Conservation (phyloP, 805 yeast species). For the Yarrowia divulgata region DNA sequence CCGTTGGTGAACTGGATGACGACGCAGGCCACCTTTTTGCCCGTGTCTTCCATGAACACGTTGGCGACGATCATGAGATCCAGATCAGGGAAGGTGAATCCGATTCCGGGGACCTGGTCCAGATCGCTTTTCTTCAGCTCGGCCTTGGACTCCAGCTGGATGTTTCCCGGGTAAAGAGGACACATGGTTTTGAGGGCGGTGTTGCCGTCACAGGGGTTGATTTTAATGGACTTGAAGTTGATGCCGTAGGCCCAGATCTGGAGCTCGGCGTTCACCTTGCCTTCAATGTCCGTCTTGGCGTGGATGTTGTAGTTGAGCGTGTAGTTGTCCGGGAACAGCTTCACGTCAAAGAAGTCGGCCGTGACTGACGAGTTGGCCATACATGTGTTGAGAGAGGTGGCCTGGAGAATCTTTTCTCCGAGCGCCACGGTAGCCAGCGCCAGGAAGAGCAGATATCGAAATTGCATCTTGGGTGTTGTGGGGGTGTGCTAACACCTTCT, state of each 20-base stretch:
- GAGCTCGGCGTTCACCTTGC: slow-evolving; percentile 70
- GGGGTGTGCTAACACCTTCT: slow-evolving; percentile 6
- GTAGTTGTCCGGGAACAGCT: slow-evolving; percentile 73
- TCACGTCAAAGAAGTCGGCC: slow-evolving; percentile 76
- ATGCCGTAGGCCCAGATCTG: slow-evolving; percentile 89
- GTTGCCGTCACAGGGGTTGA: slow-evolving; percentile 67
- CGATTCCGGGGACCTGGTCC: slow-evolving; percentile 77
- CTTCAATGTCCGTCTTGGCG: slow-evolving; percentile 70
- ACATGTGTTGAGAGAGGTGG: slow-evolving; percentile 85
- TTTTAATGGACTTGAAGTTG: slow-evolving; percentile 61
- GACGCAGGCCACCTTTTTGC: slow-evolving; percentile 65
- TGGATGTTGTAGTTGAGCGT: slow-evolving; percentile 73
- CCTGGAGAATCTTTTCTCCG: slow-evolving; percentile 52
- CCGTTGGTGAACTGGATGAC: slow-evolving; percentile 79
- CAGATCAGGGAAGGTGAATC: slow-evolving; percentile 84
- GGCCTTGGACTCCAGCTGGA: slow-evolving; percentile 77
- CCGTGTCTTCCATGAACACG: slow-evolving; percentile 54
- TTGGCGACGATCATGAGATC: slow-evolving; percentile 76
- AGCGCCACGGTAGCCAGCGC: slow-evolving; percentile 27
- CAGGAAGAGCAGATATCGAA: slow-evolving; percentile 31
- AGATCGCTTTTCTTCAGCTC: slow-evolving; percentile 58
- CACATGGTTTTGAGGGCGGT: slow-evolving; percentile 81
- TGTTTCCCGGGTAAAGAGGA: slow-evolving; percentile 81
- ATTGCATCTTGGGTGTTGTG: slow-evolving; percentile 18
- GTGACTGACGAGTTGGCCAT: slow-evolving; percentile 76